phyloP scores from a whole-genome alignment of 495 filamentous ascomycete genomes.

The Neurospora sp. region DNA sequence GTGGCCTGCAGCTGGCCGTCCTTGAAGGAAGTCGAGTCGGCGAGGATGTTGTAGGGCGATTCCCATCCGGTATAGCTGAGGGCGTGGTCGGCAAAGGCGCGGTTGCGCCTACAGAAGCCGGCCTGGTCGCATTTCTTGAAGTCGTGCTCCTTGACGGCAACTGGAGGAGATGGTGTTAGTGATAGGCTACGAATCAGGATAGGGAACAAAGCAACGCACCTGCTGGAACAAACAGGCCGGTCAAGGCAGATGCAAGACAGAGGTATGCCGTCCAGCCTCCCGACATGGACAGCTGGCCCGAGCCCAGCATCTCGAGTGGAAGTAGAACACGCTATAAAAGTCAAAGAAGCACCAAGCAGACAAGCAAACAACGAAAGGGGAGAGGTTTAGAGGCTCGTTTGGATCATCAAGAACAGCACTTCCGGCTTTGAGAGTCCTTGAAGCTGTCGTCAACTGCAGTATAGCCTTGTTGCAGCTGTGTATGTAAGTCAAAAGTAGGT shows the following conservation, averaged over 20 bases:
- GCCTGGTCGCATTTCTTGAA: slow-evolving; percentile 95
- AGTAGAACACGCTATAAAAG: slow-evolving; percentile 2
- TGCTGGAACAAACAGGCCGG: slow-evolving; percentile 36
- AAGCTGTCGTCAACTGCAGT: background rate
- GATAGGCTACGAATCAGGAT: background rate
- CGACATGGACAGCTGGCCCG: slow-evolving; percentile 35
- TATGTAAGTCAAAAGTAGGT: background rate
- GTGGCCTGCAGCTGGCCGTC: slow-evolving; percentile 70
- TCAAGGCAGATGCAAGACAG: slow-evolving; percentile 32
- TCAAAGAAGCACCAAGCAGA: background rate
- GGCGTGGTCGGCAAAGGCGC: slow-evolving; percentile 74
- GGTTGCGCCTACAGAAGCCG: slow-evolving; percentile 92
- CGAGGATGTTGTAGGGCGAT: slow-evolving; percentile 70
- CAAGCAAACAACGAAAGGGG: slow-evolving; percentile 5
- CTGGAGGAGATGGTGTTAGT: slow-evolving; percentile 30
- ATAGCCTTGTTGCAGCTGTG: background rate
- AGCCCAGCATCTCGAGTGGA: slow-evolving; percentile 24
- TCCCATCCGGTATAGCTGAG: slow-evolving; percentile 55
- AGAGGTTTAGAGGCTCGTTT: slow-evolving; percentile 2
- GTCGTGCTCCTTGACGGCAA: slow-evolving; percentile 82
- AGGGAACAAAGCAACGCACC: slow-evolving; percentile 26
- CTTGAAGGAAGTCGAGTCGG: slow-evolving; percentile 61
- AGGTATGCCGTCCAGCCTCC: slow-evolving; percentile 47
- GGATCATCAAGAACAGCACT: slow-evolving; percentile 5
- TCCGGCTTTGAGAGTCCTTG: slow-evolving; percentile 5